Conservation (phyloP, 768 basidiomycete species). For the Russula lepida region DNA sequence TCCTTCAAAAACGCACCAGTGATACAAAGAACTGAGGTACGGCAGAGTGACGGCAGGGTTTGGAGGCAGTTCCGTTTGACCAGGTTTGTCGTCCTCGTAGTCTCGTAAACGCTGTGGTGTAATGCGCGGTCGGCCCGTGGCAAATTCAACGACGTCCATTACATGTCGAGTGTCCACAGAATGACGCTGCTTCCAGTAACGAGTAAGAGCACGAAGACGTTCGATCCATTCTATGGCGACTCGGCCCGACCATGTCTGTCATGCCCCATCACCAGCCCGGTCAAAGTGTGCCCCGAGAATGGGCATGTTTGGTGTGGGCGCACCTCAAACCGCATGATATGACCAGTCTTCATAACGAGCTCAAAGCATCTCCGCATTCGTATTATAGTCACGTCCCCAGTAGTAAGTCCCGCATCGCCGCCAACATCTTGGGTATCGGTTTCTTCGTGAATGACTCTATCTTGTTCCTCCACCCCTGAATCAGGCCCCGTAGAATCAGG, state of each 20-base stretch:
- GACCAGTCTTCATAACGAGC: constrained; percentile 59
- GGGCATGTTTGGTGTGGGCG: constrained; percentile 17
- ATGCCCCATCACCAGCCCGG: neutral
- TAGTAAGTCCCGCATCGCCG: constrained; percentile 44
- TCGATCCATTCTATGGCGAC: constrained; percentile 83
- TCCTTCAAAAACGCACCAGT: constrained; percentile 78
- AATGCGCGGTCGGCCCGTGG: constrained; percentile 43
- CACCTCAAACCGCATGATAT: constrained; percentile 74
- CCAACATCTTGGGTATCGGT: constrained; percentile 60
- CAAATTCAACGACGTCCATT: constrained; percentile 62
- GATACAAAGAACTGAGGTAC: constrained; percentile 59
- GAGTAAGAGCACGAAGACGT: constrained; percentile 55
- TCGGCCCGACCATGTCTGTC: constrained; percentile 54
- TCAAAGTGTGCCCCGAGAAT: neutral
- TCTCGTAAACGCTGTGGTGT: constrained; percentile 46
- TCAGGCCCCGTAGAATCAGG: constrained; percentile 14
- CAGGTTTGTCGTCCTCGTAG: constrained; percentile 32
- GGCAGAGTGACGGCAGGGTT: constrained; percentile 48
- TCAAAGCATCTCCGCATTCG: constrained; percentile 70
- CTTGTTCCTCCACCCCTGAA: constrained; percentile 24
- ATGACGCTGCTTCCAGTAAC: constrained; percentile 77
- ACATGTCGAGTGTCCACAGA: constrained; percentile 67
- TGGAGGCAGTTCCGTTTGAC: constrained; percentile 41
- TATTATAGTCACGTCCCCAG: constrained; percentile 35
- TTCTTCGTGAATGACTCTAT: constrained; percentile 27